Percentiles rank a stretch among this genome's conserved stretches.
Evolutionary conservation across 2,329 filamentous ascomycete genomes (phyloP).

Genomic region (Fusarium oligoseptatum): DNA sequence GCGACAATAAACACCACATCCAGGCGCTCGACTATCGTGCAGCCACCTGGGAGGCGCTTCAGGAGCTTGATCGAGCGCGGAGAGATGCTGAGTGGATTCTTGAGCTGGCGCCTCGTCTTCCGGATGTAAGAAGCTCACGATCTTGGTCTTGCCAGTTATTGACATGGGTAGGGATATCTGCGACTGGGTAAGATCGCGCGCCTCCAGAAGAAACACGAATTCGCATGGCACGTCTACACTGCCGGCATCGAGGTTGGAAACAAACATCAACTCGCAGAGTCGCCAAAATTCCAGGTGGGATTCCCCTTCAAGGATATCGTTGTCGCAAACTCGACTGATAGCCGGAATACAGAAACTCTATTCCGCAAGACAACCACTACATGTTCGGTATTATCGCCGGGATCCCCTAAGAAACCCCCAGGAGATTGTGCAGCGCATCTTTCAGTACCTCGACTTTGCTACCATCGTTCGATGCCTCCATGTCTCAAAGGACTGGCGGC

Average conservation of each 20-base stretch:
- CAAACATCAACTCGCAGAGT: constrained; percentile 43
- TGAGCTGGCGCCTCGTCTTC: constrained; percentile 55
- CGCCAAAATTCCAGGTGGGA: constrained; percentile 52
- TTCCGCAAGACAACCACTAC: constrained; percentile 52
- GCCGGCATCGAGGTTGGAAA: constrained; percentile 54
- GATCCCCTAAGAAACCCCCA: constrained; percentile 54
- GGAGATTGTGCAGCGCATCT: constrained; percentile 54
- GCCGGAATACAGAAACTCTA: constrained; percentile 50
- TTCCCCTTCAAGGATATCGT: neutral
- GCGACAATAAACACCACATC: constrained; percentile 54
- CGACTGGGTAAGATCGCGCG: constrained; percentile 57
- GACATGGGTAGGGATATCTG: constrained; percentile 55
- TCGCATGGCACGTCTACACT: constrained; percentile 57
- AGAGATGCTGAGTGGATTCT: constrained; percentile 59
- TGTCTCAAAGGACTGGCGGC: constrained; percentile 52
- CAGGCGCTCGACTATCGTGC: constrained; percentile 58
- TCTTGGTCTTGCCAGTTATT: constrained; percentile 1
- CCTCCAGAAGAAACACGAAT: constrained; percentile 53
- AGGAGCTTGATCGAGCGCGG: constrained; percentile 54
- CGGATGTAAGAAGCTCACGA: constrained; percentile 51
- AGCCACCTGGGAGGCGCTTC: constrained; percentile 56
- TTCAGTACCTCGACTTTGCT: constrained; percentile 51
- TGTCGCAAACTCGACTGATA: neutral
- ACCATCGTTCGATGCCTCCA: constrained; percentile 50
- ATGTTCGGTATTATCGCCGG: constrained; percentile 49